phyloP scores from a whole-genome alignment of 176 grass and related monocot species.

The Panicum miliaceum region DNA sequence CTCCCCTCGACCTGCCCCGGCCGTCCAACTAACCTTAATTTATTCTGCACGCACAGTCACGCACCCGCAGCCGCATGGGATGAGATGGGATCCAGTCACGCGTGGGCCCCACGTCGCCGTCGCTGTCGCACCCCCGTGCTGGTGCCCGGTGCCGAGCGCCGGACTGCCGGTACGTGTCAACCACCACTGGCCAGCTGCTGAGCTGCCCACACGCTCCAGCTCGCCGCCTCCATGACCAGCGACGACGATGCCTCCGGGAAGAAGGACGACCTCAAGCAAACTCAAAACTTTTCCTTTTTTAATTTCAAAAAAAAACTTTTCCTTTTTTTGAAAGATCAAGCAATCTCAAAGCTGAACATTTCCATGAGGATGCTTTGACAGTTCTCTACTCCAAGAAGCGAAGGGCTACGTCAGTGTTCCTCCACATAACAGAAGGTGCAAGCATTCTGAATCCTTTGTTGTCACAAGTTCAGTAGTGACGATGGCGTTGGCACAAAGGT shows the following conservation, averaged over 20 bases:
- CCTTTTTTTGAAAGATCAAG: too few relatives aligned
- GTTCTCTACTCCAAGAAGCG: too few relatives aligned
- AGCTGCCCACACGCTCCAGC: not conserved
- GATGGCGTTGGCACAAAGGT: not conserved
- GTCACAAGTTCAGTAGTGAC: not conserved
- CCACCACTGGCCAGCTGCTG: constrained; percentile 18
- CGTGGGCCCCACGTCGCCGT: constrained; percentile 22
- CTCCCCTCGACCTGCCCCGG: not conserved
- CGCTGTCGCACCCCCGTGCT: not conserved
- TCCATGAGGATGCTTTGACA: too few relatives aligned
- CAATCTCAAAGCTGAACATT: too few relatives aligned
- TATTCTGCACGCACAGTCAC: constrained; percentile 23
- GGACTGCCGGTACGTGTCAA: constrained; percentile 31
- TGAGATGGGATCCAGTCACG: constrained; percentile 46
- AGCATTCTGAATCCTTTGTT: not conserved
- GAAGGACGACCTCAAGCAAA: too few relatives aligned
- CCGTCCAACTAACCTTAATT: constrained; percentile 9
- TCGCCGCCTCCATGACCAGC: not conserved
- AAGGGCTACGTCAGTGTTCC: too few relatives aligned
- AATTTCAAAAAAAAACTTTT: too few relatives aligned
- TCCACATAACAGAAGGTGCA: too few relatives aligned
- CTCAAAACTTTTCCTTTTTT: too few relatives aligned
- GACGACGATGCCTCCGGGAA: not conserved
- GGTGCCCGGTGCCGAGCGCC: not conserved
- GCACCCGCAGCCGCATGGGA: constrained; percentile 21